Conservation (phyloP, 495 filamentous ascomycete species). For the Penicillium salamii region DNA sequence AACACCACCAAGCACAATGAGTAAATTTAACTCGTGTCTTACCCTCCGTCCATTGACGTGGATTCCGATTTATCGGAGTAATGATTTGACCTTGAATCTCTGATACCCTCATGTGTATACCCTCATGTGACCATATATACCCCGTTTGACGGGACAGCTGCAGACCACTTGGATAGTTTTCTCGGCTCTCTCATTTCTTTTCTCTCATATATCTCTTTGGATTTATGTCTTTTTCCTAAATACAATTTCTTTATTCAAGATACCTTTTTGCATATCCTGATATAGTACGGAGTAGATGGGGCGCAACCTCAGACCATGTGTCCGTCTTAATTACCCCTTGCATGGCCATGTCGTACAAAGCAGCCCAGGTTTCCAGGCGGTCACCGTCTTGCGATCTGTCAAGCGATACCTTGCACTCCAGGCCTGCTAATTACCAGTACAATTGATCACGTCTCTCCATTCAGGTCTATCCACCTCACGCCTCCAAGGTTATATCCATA, state of each 20-base stretch:
- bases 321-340: too few species aligned
- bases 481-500: too few species aligned
- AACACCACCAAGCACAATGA: conserved; percentile 21
- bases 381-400: too few species aligned
- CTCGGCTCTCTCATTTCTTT: neutral
- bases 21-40: conserved; percentile 3
- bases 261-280: too few species aligned
- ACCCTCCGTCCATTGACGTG: neutral
- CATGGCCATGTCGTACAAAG: too few species aligned
- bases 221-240: neutral
- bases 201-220: neutral
- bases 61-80: neutral
- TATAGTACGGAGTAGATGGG: too few species aligned
- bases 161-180: neutral
- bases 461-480: too few species aligned
- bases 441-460: too few species aligned
- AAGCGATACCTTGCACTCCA: too few species aligned
- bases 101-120: neutral
- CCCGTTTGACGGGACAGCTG: neutral
- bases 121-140: neutral
- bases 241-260: neutral
- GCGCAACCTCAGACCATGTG: too few species aligned
- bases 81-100: neutral
- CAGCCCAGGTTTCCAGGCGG: too few species aligned
- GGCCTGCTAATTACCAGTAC: too few species aligned